Evolutionary conservation across 116 monocot species (phyloP), one percentile per base, ranked within the genome.

Genomic region (Phalaenopsis hybrid): DNA sequence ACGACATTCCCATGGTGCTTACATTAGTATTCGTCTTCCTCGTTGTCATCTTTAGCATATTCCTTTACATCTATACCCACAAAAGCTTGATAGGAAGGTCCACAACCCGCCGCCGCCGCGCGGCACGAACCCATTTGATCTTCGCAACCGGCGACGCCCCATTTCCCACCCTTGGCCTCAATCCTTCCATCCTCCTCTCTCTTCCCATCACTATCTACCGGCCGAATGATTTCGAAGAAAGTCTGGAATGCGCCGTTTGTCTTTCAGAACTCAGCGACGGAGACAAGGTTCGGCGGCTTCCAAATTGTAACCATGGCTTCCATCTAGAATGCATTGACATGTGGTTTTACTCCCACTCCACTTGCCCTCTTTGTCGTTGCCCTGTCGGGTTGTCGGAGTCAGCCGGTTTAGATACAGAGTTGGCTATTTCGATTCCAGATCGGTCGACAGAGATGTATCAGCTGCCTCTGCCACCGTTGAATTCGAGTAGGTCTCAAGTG

Each of bases 241-340:
- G 51, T 0, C 61, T 73, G 25, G 83, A 76, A 67, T 85, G 83
- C 67, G 63, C 86, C 31, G 83, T 88, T 7, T 85, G 83, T 76
- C 75, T 86, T 21, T 59, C 73, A 4, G 88, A 81, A 75, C 44
- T 85, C 65, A 34, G 2, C 37, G 79, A 78, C 15, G 83, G 79
- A 8, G 88, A 83, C 8, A 65, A 81, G 81, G 58, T 37, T 77
- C 77, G 83, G 0, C 15, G 43, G 23, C 78, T 85, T 21, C 88
- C 88, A n/a, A 78, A 43, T 34, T 85, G 85, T 49, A 72, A 69
- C 10, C 83, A 85, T 68, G 68, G 85, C 4, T 83, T 88, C 75
- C 88, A 85, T 23, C 48, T 83, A 28, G 77, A 79, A 37, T 88
- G 83, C 88, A 85, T 88, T 51, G 83, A 88, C 74, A 79, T 74